Conservation (phyloP, 306 rosid genomes). For the Fagus sylvatica region DNA sequence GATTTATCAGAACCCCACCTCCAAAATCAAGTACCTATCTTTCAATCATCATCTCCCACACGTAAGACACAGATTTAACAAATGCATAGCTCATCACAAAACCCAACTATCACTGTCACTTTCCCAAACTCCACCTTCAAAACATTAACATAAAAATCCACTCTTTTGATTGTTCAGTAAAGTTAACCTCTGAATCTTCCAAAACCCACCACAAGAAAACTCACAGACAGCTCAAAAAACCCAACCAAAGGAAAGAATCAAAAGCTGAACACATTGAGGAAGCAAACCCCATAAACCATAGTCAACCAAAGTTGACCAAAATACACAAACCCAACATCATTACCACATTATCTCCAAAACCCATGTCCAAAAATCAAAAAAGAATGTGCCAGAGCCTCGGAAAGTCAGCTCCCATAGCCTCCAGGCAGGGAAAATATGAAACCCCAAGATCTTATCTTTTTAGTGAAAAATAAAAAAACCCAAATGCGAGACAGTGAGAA, state of each 20-base stretch:
- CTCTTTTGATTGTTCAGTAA: background rate
- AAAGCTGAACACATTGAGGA: constrained; percentile 12
- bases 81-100: constrained; percentile 25
- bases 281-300: constrained; percentile 18
- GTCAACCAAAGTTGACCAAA: constrained; percentile 20
- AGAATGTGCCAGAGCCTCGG: constrained; percentile 25
- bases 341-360: constrained; percentile 30
- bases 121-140: constrained; percentile 21
- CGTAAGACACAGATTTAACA: constrained; percentile 28
- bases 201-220: background rate
- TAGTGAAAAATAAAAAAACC: constrained; percentile 27
- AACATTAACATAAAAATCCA: background rate
- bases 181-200: constrained; percentile 17
- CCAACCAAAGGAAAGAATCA: constrained; percentile 22
- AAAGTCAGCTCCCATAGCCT: constrained; percentile 23
- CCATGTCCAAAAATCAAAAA: constrained; percentile 30
- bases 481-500: constrained; percentile 55
- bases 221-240: constrained; percentile 9
- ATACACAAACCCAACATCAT: constrained; percentile 19
- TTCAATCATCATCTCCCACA: constrained; percentile 47
- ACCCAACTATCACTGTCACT: constrained; percentile 3
- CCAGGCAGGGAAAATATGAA: constrained; percentile 23
- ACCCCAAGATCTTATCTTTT: constrained; percentile 39
- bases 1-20: constrained; percentile 26
- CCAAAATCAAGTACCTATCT: constrained; percentile 35